A percentile compares a stretch with the other conserved stretches of the same genome.
phyloP scores from a whole-genome alignment of 1,284 basidiomycete species.

The Abortiporus biennis region DNA sequence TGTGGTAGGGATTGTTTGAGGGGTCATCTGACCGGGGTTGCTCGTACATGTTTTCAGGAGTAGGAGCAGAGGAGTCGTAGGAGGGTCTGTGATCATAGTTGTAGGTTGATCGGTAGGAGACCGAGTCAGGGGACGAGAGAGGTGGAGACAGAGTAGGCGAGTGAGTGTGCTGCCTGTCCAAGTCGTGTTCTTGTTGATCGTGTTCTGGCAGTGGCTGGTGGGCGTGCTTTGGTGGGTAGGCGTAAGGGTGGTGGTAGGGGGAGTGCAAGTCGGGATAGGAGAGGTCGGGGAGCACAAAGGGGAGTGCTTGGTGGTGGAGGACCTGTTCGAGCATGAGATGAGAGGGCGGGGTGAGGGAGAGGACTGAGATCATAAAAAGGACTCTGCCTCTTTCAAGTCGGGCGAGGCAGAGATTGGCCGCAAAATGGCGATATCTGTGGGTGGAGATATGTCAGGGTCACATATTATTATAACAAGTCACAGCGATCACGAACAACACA shows the following conservation, averaged over 20 bases:
- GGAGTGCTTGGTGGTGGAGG: conserved; percentile 2
- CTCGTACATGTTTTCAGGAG: conserved; percentile 1
- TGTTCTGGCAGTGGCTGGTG: neutral
- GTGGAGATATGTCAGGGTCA: no score
- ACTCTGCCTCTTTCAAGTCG: no score
- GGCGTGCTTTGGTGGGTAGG: neutral
- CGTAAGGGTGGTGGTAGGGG: neutral
- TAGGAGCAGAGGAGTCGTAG: neutral
- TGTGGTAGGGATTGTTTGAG: neutral
- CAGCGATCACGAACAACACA: no score
- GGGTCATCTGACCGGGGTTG: neutral
- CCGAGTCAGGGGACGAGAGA: conserved; percentile 2
- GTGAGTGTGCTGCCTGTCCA: neutral
- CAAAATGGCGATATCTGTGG: no score
- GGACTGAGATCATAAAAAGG: no score
- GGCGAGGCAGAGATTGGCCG: no score
- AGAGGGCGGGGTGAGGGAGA: no score
- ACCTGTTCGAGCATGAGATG: conserved; percentile 6
- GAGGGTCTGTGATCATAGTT: conserved; percentile 2
- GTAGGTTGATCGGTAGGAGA: neutral
- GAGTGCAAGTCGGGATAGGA: neutral
- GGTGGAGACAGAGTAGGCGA: conserved; percentile 5
- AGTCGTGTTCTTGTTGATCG: conserved; percentile 3
- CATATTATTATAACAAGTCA: no score
- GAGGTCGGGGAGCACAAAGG: conserved; percentile 3